A percentile compares a stretch with the other conserved stretches of the same genome.
phyloP scores from a whole-genome alignment of 768 basidiomycete species.

The Podaxis sp. region DNA sequence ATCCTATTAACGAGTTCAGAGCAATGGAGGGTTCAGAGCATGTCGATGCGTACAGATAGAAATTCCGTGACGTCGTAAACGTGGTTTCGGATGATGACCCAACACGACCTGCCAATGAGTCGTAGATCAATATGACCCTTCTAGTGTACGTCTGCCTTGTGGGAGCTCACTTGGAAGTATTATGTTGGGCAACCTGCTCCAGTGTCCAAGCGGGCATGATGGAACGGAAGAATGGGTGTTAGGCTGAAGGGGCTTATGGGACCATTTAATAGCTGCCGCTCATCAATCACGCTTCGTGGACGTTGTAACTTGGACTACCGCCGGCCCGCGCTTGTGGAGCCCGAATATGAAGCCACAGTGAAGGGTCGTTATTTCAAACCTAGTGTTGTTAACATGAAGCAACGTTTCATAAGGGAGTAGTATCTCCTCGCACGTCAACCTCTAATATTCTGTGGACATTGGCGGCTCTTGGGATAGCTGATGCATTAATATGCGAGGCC shows the following conservation, averaged over 20 bases:
- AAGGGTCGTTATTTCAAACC: background rate
- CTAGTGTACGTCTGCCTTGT: background rate
- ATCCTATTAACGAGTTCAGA: slow-evolving; percentile 34
- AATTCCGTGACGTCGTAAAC: slow-evolving; percentile 88
- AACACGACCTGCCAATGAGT: slow-evolving; percentile 54
- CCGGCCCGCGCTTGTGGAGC: background rate
- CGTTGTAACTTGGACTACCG: background rate
- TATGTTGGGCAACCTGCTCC: slow-evolving; percentile 58
- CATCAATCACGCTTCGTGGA: slow-evolving; percentile 1
- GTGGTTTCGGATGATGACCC: slow-evolving; percentile 75
- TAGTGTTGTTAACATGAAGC: background rate
- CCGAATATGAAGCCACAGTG: background rate
- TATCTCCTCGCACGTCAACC: too few relatives aligned
- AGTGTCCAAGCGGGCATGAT: slow-evolving; percentile 44
- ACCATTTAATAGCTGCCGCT: slow-evolving; percentile 1
- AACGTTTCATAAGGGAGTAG: too few relatives aligned
- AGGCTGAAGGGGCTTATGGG: background rate
- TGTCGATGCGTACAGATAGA: slow-evolving; percentile 41
- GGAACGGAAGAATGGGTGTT: slow-evolving; percentile 16
- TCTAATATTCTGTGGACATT: too few relatives aligned
- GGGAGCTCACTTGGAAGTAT: slow-evolving; percentile 39
- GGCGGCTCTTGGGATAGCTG: too few relatives aligned
- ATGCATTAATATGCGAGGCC: too few relatives aligned
- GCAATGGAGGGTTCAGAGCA: background rate
- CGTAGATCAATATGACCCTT: slow-evolving; percentile 2